Evolutionary conservation across 139 green algal species (phyloP).

Genomic region (Gonium pectorale): DNA sequence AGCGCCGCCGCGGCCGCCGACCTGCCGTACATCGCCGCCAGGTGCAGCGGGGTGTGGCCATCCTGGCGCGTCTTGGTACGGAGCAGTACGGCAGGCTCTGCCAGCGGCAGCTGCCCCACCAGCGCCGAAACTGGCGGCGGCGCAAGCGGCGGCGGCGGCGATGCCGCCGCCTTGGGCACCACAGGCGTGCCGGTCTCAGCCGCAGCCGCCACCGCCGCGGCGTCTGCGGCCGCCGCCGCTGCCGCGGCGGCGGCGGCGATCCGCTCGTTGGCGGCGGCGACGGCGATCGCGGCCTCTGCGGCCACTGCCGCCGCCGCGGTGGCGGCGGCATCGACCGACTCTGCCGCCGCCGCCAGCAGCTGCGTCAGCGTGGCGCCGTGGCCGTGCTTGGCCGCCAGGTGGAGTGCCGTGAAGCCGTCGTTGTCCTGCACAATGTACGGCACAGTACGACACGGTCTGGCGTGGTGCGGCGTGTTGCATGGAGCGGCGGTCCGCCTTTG

Average conservation of each 20-base stretch:
- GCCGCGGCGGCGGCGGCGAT: not conserved
- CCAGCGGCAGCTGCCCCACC: not conserved
- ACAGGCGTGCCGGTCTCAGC: not conserved
- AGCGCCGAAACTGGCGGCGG: not conserved
- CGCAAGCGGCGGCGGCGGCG: not conserved
- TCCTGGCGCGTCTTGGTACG: constrained; percentile 48
- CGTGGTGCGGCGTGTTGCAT: too few relatives aligned
- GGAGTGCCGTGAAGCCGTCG: constrained; percentile 77
- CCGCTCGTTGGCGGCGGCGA: not conserved
- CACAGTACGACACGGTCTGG: too few relatives aligned
- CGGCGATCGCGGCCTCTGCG: not conserved
- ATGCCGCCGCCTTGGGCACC: not conserved
- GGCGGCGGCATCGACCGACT: not conserved
- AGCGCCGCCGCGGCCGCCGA: constrained; percentile 34
- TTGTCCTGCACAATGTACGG: too few relatives aligned
- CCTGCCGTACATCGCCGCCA: constrained; percentile 66
- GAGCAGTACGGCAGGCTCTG: constrained; percentile 40
- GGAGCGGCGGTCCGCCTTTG: too few relatives aligned
- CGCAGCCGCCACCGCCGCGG: not conserved
- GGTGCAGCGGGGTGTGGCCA: constrained; percentile 67
- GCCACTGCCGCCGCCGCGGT: not conserved
- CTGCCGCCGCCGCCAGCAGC: not conserved
- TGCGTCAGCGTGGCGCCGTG: not conserved
- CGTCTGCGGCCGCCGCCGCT: not conserved
- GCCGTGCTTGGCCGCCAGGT: constrained; percentile 69